Percentiles rank a stretch among this genome's conserved stretches.
phyloP scores from a whole-genome alignment of 352 stramenopile species.

The Globisporangium nodosum region DNA sequence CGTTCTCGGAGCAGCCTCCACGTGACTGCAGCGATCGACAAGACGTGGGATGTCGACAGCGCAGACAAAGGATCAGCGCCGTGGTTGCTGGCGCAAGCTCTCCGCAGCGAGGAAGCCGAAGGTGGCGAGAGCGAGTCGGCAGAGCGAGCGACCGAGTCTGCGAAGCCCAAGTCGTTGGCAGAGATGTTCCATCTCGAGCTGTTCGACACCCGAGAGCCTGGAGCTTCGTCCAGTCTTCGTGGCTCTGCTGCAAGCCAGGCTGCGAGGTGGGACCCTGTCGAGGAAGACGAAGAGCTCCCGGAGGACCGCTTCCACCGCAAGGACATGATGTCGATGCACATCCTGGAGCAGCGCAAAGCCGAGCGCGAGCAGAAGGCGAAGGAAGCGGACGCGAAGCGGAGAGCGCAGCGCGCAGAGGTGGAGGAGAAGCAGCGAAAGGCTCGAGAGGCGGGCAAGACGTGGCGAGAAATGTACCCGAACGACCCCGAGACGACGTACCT shows the following conservation, averaged over 20 bases:
- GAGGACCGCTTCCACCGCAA: conserved; percentile 76
- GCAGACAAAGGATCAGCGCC: conserved; percentile 56
- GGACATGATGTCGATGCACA: conserved; percentile 86
- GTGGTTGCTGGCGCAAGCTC: conserved; percentile 56
- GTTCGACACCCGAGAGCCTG: neutral
- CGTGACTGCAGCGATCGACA: conserved; percentile 41
- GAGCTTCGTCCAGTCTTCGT: neutral
- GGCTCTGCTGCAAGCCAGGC: conserved; percentile 3
- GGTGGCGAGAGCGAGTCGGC: neutral
- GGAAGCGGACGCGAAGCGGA: conserved; percentile 48
- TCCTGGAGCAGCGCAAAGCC: conserved; percentile 59
- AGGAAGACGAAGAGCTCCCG: conserved; percentile 71
- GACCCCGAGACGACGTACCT: conserved; percentile 75
- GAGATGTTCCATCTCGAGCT: conserved; percentile 67
- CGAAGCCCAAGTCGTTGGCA: conserved; percentile 40
- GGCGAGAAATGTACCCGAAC: conserved; percentile 74
- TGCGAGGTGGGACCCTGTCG: conserved; percentile 48
- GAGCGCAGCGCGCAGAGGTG: conserved; percentile 32
- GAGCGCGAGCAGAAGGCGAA: conserved; percentile 60
- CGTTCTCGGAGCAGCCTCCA: conserved; percentile 27
- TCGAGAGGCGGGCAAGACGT: conserved; percentile 54
- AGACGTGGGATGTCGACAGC: conserved; percentile 31
- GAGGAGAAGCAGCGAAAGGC: conserved; percentile 52
- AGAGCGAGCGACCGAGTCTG: conserved; percentile 3
- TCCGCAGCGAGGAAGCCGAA: conserved; percentile 26